Evolutionary conservation across 2,329 filamentous ascomycete genomes (phyloP).

Genomic region (Raffaelea albimanens): DNA sequence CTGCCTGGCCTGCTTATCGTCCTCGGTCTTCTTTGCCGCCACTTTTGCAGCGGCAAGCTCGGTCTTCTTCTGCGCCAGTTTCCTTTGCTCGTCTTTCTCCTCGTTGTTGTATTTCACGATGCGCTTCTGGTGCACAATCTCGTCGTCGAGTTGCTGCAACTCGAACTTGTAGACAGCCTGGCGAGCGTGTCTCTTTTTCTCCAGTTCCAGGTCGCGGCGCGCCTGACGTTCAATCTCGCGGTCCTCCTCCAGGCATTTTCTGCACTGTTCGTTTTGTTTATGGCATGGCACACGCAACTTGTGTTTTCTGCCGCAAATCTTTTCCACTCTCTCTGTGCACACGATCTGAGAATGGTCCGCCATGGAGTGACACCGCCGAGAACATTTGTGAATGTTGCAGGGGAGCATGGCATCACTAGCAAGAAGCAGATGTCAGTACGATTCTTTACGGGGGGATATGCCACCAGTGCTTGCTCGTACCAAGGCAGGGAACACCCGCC

Average conservation of each 20-base stretch:
- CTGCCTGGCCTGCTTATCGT: not conserved
- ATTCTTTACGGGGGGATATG: too few relatives aligned
- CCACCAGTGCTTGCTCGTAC: too few relatives aligned
- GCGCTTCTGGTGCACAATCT: too few relatives aligned
- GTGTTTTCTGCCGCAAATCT: conserved; percentile 44
- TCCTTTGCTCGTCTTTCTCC: conserved; percentile 7
- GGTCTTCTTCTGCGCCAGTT: conserved; percentile 4
- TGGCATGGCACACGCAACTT: conserved; percentile 35
- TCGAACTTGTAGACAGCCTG: conserved; percentile 37
- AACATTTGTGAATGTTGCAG: conserved; percentile 52
- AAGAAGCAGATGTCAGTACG: too few relatives aligned
- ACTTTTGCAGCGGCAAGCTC: too few relatives aligned
- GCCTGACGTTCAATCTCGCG: conserved; percentile 30
- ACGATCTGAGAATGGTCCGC: conserved; percentile 42
- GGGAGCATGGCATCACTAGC: conserved; percentile 36
- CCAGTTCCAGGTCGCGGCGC: conserved; percentile 36
- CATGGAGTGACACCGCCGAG: conserved; percentile 51
- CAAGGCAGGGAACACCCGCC: conserved; percentile 54
- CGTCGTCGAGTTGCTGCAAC: conserved; percentile 29
- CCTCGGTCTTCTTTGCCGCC: conserved; percentile 9
- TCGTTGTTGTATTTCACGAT: not conserved
- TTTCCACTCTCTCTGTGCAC: conserved; percentile 27
- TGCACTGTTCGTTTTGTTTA: conserved; percentile 29
- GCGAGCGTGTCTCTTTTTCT: conserved; percentile 30
- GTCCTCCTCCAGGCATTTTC: conserved; percentile 41